Evolutionary conservation across 2,329 filamentous ascomycete species (phyloP).

Genomic region (Fusarium praegraminearum): DNA sequence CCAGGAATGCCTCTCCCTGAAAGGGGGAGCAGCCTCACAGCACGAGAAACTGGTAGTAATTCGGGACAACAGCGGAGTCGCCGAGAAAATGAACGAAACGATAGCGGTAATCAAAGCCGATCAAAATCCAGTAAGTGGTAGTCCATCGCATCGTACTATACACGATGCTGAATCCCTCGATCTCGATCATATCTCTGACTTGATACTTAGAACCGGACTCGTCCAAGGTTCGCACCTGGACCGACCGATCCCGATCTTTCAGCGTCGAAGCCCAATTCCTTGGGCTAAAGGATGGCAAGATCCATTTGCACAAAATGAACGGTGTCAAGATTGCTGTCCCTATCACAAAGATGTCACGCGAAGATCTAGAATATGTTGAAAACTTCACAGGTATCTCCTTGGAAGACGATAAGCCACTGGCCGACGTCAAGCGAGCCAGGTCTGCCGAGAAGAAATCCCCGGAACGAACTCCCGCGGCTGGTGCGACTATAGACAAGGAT

Average conservation of each 20-base stretch:
- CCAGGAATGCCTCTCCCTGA: slow-evolving; percentile 80
- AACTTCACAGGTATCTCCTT: slow-evolving; percentile 86
- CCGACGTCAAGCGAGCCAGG: slow-evolving; percentile 77
- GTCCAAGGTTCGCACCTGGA: slow-evolving; percentile 89
- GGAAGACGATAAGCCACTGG: slow-evolving; percentile 93
- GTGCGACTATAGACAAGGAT: slow-evolving; percentile 71
- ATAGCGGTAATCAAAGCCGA: slow-evolving; percentile 64
- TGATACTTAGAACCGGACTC: slow-evolving; percentile 77
- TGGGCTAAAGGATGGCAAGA: slow-evolving; percentile 93
- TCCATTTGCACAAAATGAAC: slow-evolving; percentile 97
- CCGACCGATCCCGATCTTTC: slow-evolving; percentile 93
- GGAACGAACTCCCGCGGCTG: slow-evolving; percentile 56
- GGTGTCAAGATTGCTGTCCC: slow-evolving; percentile 98
- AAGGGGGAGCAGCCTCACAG: slow-evolving; percentile 81
- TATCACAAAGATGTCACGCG: slow-evolving; percentile 92
- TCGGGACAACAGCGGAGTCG: slow-evolving; percentile 76
- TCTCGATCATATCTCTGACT: slow-evolving; percentile 22
- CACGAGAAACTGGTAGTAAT: slow-evolving; percentile 74
- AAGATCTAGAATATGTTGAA: slow-evolving; percentile 96
- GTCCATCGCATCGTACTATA: not conserved
- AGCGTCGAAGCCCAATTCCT: slow-evolving; percentile 98
- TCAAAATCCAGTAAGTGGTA: slow-evolving; percentile 77
- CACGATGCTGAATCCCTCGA: not conserved
- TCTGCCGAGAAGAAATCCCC: slow-evolving; percentile 47
- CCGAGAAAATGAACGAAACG: slow-evolving; percentile 74